A percentile compares a stretch with the other conserved stretches of the same genome.
These are phyloP conservation scores for Aspergillus pseudonomiae DNA, from an alignment of 2,329 filamentous ascomycete species.

Conservation along the genomic window DNA sequence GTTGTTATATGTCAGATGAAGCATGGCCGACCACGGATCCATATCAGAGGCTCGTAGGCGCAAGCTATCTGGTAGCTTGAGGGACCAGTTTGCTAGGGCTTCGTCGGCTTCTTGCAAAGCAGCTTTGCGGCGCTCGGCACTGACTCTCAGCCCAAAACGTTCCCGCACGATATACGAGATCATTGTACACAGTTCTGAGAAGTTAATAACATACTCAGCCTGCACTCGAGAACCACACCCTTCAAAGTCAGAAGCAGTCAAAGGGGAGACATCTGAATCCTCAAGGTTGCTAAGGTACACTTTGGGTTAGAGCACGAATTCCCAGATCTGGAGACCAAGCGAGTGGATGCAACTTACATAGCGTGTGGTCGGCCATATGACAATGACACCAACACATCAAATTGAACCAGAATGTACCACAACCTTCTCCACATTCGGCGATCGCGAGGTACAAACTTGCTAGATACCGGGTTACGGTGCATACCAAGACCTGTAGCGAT, in stretches of 20 bases:
- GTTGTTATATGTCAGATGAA: conserved; percentile 51
- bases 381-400: conserved; percentile 48
- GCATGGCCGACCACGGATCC: conserved; percentile 49
- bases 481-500: conserved; percentile 60
- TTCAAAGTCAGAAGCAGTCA: conserved; percentile 51
- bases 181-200: conserved; percentile 55
- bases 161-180: conserved; percentile 50
- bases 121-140: conserved; percentile 44
- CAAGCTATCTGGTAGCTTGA: conserved; percentile 44
- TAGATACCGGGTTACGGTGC: conserved; percentile 49
- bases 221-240: conserved; percentile 50
- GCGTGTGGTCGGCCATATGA: conserved; percentile 57
- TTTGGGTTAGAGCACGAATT: not conserved
- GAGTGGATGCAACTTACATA: conserved; percentile 39
- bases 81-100: conserved; percentile 46
- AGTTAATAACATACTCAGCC: conserved; percentile 51
- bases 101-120: conserved; percentile 46
- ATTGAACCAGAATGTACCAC: conserved; percentile 50
- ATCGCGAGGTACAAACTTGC: conserved; percentile 45
- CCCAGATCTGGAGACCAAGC: not conserved
- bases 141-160: conserved; percentile 45
- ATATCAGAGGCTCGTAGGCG: conserved; percentile 45
- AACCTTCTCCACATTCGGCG: conserved; percentile 48
- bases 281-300: conserved; percentile 45
- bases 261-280: conserved; percentile 54